phyloP scores from a whole-genome alignment of 2,329 filamentous ascomycete genomes.

The Xylaria sp. region DNA sequence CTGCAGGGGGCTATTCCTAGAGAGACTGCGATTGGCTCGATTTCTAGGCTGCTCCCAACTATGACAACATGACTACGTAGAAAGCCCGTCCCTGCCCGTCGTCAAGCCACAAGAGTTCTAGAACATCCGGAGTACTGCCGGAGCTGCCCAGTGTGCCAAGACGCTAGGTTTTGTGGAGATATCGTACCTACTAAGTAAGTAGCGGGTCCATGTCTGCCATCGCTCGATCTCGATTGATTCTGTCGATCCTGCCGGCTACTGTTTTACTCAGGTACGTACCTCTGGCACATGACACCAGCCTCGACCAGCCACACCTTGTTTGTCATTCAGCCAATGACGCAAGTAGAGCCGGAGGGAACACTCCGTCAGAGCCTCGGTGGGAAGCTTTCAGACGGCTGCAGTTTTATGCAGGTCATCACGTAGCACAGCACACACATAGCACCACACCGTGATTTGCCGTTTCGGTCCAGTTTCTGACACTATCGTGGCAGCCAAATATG shows the following conservation, averaged over 20 bases:
- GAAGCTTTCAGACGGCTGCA: background rate
- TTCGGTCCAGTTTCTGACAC: slow-evolving; percentile 14
- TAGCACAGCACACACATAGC: background rate
- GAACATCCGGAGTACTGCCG: slow-evolving; percentile 23
- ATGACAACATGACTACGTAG: slow-evolving; percentile 30
- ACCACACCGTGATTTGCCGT: background rate
- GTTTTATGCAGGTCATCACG: background rate
- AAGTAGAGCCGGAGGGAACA: slow-evolving; percentile 16
- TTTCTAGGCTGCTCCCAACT: background rate
- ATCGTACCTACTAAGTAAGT: background rate
- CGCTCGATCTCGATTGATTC: slow-evolving; percentile 24
- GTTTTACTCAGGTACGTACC: background rate
- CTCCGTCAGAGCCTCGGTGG: slow-evolving; percentile 21
- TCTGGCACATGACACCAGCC: slow-evolving; percentile 2
- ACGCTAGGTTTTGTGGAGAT: background rate
- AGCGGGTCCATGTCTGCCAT: background rate
- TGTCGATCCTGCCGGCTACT: slow-evolving; percentile 19
- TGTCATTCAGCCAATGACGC: slow-evolving; percentile 1
- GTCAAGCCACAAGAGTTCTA: slow-evolving; percentile 24
- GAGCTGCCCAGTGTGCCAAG: no score
- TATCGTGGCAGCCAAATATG: background rate
- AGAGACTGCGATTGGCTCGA: slow-evolving; percentile 8
- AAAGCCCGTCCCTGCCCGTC: background rate
- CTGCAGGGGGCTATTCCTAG: background rate
- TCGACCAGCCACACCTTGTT: slow-evolving; percentile 15